These are phyloP conservation scores for Tetracladium marchalianum DNA, from an alignment of 495 filamentous ascomycete species.

Conservation along the genomic window DNA sequence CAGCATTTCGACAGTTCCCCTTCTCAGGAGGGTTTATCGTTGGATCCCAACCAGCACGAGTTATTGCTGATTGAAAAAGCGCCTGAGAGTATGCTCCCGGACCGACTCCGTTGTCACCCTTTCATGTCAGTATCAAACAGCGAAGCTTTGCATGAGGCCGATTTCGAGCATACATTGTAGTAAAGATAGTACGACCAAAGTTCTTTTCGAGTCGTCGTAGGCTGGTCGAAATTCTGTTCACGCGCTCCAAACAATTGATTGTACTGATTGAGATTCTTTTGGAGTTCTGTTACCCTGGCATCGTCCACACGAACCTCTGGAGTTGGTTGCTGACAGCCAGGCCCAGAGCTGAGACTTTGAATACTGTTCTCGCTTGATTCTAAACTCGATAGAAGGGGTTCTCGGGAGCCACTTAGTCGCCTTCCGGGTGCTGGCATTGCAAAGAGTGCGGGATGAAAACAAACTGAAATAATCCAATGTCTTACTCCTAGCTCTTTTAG, in stretches of 20 bases:
- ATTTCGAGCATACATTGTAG: conserved; percentile 8
- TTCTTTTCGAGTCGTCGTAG: conserved; percentile 36
- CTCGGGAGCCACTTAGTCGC: too few species aligned
- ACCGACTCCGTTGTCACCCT: conserved; percentile 41
- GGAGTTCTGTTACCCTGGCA: conserved; percentile 11
- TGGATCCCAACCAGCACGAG: conserved; percentile 33
- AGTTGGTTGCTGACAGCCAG: too few species aligned
- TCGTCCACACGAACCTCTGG: conserved; percentile 10
- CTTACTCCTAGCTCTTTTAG: too few species aligned
- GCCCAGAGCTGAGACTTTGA: too few species aligned
- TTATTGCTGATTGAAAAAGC: conserved; percentile 39
- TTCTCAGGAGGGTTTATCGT: conserved; percentile 28
- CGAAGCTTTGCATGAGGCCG: neutral
- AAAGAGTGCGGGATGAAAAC: too few species aligned
- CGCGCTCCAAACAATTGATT: conserved; percentile 31
- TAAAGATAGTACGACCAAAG: conserved; percentile 40
- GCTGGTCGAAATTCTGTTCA: conserved; percentile 31
- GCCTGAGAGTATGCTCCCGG: conserved; percentile 36
- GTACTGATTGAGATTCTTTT: conserved; percentile 23
- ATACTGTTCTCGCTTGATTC: too few species aligned
- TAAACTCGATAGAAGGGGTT: too few species aligned
- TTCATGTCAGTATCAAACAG: conserved; percentile 20
- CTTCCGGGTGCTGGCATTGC: too few species aligned
- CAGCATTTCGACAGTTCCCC: conserved; percentile 29
- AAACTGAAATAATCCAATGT: too few species aligned